Evolutionary conservation across 2,329 filamentous ascomycete species (phyloP).

Genomic region (Penicillium hesseltinei): DNA sequence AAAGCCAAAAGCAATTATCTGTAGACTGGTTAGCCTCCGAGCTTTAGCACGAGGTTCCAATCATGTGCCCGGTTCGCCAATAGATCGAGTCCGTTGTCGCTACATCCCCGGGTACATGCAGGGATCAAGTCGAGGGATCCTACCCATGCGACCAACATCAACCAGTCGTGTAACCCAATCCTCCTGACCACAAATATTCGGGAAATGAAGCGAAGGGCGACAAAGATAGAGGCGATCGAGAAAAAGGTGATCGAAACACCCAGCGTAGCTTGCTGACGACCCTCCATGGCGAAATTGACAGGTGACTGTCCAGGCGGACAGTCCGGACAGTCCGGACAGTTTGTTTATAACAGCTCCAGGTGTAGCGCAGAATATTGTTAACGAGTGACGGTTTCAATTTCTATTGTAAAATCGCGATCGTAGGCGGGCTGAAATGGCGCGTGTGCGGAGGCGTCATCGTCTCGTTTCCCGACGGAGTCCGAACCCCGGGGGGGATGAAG

Average conservation of each 20-base stretch:
- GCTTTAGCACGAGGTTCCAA: conserved; percentile 1
- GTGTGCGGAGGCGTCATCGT: conserved; percentile 5
- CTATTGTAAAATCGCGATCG: neutral
- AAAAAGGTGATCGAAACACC: conserved; percentile 51
- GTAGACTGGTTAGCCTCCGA: neutral
- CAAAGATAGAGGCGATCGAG: conserved; percentile 69
- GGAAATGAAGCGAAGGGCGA: conserved; percentile 70
- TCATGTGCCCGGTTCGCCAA: neutral
- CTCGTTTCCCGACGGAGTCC: neutral
- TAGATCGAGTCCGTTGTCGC: neutral
- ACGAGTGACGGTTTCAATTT: neutral
- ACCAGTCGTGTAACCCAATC: conserved; percentile 73
- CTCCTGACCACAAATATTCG: conserved; percentile 70
- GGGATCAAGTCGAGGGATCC: conserved; percentile 6
- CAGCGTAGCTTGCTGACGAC: conserved; percentile 40
- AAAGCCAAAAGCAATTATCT: conserved; percentile 48
- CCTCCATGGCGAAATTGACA: conserved; percentile 25
- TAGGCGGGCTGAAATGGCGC: neutral
- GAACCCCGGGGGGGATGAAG: neutral
- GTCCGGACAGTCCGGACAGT: neutral
- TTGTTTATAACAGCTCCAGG: neutral
- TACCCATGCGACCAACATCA: conserved; percentile 77
- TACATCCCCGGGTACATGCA: conserved; percentile 15
- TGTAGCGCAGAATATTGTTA: neutral
- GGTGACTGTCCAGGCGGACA: conserved; percentile 3